These are phyloP conservation scores for Alternaria solani DNA, from an alignment of 2,329 filamentous ascomycete species.

Conservation along the genomic window DNA sequence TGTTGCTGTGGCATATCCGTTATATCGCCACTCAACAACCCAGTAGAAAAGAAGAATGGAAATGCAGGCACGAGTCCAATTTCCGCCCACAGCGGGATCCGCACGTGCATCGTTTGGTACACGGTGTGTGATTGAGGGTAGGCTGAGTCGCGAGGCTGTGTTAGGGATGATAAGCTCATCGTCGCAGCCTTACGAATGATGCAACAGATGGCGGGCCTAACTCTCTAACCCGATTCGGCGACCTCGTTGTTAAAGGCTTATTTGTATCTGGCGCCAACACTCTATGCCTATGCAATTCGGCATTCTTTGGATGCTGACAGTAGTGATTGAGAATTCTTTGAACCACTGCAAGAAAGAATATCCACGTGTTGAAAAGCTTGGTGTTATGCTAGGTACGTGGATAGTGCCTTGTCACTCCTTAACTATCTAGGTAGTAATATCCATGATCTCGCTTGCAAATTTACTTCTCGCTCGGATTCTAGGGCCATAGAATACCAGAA, in stretches of 20 bases:
- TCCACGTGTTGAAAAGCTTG: not conserved
- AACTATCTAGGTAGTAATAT: conserved; percentile 18
- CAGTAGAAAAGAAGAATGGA: not conserved
- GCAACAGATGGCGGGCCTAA: conserved; percentile 1
- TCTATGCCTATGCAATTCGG: not conserved
- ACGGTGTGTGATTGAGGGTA: not conserved
- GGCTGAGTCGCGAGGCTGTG: conserved; percentile 18
- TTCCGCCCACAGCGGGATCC: not conserved
- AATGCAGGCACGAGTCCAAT: not conserved
- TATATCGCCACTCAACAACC: not conserved
- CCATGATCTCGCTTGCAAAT: conserved; percentile 66
- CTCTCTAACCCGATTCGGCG: not conserved
- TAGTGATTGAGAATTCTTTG: not conserved
- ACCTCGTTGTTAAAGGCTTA: not conserved
- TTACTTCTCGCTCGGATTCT: conserved; percentile 77
- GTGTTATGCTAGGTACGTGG: not conserved
- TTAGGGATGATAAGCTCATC: not conserved
- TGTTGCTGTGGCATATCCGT: not conserved
- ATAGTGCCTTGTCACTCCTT: not conserved
- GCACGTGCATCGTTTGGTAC: not conserved
- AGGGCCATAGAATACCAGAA: conserved; percentile 79
- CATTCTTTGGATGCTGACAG: not conserved
- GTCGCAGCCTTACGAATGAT: conserved; percentile 9
- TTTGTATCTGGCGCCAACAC: not conserved
- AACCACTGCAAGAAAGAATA: not conserved